These are phyloP conservation scores for Diaporthe helianthi DNA, from an alignment of 2,329 filamentous ascomycete genomes.

Conservation along the genomic window DNA sequence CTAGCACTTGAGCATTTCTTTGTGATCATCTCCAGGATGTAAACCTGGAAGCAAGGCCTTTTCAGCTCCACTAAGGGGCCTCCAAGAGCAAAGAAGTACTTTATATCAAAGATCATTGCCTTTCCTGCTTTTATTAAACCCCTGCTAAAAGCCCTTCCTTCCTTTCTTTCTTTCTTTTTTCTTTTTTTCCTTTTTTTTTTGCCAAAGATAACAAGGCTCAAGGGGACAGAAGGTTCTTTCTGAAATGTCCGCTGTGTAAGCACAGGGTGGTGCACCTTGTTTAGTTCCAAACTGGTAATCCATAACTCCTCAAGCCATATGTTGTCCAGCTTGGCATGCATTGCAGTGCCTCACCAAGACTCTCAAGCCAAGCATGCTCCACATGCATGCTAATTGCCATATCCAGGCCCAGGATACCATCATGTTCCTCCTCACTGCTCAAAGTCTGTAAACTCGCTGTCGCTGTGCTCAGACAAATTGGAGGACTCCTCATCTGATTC, in stretches of 20 bases:
- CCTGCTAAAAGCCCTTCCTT: no score
- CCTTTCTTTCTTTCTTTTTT: no score
- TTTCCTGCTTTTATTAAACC: neutral
- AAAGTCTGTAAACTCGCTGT: neutral
- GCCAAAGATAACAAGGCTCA: neutral
- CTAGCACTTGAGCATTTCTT: neutral
- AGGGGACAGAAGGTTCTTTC: no score
- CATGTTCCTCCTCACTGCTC: neutral
- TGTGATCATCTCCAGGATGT: neutral
- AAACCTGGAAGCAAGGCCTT: neutral
- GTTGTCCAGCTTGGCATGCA: neutral
- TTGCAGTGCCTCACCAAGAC: neutral
- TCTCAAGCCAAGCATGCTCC: neutral
- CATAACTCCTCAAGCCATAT: neutral
- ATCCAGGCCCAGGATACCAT: neutral
- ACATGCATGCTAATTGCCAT: no score
- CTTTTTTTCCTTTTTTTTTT: no score
- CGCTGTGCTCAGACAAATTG: conserved; percentile 18
- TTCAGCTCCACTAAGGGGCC: neutral
- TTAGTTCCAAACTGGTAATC: neutral
- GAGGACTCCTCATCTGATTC: neutral
- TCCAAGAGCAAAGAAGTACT: neutral
- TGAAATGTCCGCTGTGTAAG: neutral
- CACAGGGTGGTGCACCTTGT: neutral
- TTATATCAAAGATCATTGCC: neutral